Evolutionary conservation across 192 early-diverging fungal genomes (phyloP).

Genomic region (Podila horticola): DNA sequence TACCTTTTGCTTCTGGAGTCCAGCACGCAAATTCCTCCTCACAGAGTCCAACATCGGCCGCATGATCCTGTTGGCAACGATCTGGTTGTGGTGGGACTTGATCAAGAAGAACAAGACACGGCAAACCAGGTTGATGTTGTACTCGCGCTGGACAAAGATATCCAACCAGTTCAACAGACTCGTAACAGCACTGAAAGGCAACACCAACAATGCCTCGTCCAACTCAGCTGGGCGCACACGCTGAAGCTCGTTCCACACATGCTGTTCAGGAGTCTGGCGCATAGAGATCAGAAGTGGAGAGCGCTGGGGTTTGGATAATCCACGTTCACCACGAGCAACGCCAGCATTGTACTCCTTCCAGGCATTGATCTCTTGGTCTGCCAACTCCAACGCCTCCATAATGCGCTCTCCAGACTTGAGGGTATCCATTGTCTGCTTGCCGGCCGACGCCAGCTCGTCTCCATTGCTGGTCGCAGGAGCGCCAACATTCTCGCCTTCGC

Average conservation of each 20-base stretch:
- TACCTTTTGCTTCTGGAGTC: conserved; percentile 75
- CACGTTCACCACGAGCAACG: conserved; percentile 37
- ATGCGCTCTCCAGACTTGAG: conserved; percentile 95
- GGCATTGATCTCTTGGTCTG: conserved; percentile 80
- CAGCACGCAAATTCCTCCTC: conserved; percentile 67
- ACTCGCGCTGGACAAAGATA: conserved; percentile 84
- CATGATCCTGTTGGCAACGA: conserved; percentile 84
- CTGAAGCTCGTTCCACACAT: conserved; percentile 82
- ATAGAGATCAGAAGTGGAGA: conserved; percentile 49
- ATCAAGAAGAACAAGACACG: conserved; percentile 89
- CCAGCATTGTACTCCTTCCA: conserved; percentile 72
- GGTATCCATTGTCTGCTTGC: conserved; percentile 92
- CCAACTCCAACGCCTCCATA: conserved; percentile 92
- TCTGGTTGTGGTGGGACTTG: conserved; percentile 89
- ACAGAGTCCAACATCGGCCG: conserved; percentile 79
- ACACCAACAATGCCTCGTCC: conserved; percentile 89
- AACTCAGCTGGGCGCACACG: conserved; percentile 86
- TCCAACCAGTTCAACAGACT: conserved; percentile 82
- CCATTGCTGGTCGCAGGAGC: conserved; percentile 38
- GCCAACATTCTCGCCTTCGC: conserved; percentile 61
- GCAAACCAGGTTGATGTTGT: conserved; percentile 82
- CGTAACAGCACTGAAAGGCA: conserved; percentile 86
- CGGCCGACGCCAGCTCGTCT: conserved; percentile 77
- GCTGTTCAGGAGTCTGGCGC: conserved; percentile 68
- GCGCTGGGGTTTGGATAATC: conserved; percentile 45